These are phyloP conservation scores for Diaporthe citrichinensis DNA, from an alignment of 2,329 filamentous ascomycete genomes.

Conservation along the genomic window DNA sequence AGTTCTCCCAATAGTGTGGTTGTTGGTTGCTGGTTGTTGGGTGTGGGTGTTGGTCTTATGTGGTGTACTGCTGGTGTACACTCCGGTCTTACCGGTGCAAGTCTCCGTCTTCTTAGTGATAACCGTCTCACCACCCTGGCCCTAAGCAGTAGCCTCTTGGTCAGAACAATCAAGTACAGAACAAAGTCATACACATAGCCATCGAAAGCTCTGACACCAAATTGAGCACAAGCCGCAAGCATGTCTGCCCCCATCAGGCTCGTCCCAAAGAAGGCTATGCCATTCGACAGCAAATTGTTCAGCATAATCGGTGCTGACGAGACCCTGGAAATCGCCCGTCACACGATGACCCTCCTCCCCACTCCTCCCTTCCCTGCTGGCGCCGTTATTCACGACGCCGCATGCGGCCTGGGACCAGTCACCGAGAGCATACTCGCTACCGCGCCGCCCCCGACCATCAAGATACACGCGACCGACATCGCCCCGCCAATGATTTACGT, in stretches of 20 bases:
- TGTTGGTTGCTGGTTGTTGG: too few relatives aligned
- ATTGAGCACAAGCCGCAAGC: neutral
- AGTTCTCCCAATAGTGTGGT: too few relatives aligned
- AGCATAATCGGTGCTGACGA: slow-evolving; percentile 37
- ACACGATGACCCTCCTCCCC: slow-evolving; percentile 40
- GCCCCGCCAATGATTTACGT: slow-evolving; percentile 39
- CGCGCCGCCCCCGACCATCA: slow-evolving; percentile 13
- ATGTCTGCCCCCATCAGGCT: neutral
- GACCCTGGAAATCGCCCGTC: slow-evolving; percentile 34
- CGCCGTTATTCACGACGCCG: slow-evolving; percentile 40
- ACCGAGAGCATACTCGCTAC: slow-evolving; percentile 36
- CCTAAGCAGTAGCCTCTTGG: too few relatives aligned
- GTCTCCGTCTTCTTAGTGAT: too few relatives aligned
- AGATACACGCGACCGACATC: slow-evolving; percentile 38
- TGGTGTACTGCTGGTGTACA: too few relatives aligned
- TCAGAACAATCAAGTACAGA: neutral
- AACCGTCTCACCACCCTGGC: too few relatives aligned
- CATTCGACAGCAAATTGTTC: slow-evolving; percentile 19
- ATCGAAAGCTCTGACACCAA: neutral
- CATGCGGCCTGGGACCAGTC: slow-evolving; percentile 41
- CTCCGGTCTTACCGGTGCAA: too few relatives aligned
- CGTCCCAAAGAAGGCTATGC: slow-evolving; percentile 13
- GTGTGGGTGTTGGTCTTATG: too few relatives aligned
- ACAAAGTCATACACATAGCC: neutral
- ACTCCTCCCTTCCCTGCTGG: slow-evolving; percentile 23